These are phyloP conservation scores for Emmonsia crescens DNA, from an alignment of 2,329 filamentous ascomycete species.

Conservation along the genomic window DNA sequence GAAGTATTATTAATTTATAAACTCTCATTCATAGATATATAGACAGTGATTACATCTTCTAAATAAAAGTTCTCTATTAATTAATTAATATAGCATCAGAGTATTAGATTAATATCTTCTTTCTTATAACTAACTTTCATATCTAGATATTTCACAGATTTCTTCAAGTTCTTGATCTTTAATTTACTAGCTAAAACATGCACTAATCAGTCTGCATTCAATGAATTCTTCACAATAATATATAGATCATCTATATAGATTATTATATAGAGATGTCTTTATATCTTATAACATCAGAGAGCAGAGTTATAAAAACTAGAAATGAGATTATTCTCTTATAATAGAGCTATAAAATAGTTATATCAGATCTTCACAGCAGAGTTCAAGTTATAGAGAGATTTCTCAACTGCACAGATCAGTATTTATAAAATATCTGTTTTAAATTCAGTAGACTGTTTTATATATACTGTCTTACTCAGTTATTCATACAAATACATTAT, in stretches of 20 bases:
- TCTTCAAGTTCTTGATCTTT: too few relatives aligned
- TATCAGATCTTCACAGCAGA: background rate
- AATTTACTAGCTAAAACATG: background rate
- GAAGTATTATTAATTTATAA: too few relatives aligned
- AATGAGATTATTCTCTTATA: too few relatives aligned
- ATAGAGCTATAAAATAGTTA: background rate
- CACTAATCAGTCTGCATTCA: background rate
- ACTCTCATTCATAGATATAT: too few relatives aligned
- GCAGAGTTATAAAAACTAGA: background rate
- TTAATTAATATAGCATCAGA: too few relatives aligned
- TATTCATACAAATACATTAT: background rate
- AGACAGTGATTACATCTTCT: too few relatives aligned
- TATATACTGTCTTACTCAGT: background rate
- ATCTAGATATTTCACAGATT: too few relatives aligned
- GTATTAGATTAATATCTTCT: too few relatives aligned
- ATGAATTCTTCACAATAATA: fast-evolving
- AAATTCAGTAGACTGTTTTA: background rate
- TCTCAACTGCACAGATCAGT: background rate
- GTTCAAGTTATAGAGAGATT: background rate
- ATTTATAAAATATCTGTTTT: background rate
- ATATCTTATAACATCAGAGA: background rate
- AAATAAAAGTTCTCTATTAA: too few relatives aligned
- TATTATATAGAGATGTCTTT: background rate
- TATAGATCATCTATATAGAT: background rate
- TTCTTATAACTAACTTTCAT: too few relatives aligned